phyloP scores from a whole-genome alignment of 1,284 basidiomycete genomes.

The Bjerkandera adusta region DNA sequence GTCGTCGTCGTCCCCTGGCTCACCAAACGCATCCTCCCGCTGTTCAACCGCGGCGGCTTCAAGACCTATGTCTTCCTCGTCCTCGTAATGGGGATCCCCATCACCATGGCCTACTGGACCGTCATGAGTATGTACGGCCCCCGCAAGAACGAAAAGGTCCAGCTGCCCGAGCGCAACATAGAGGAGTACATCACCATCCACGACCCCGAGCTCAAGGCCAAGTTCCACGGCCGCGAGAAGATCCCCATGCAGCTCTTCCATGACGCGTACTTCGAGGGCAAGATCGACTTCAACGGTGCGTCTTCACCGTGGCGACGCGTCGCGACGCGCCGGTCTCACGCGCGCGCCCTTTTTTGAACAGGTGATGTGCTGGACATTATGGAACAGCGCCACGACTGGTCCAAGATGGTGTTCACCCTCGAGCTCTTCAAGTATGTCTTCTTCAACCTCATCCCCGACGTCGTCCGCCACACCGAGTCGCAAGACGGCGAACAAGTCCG shows the following conservation, averaged over 20 bases:
- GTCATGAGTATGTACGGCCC: slow-evolving; percentile 81
- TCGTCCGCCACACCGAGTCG: slow-evolving; percentile 84
- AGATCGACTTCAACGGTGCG: slow-evolving; percentile 92
- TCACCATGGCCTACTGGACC: slow-evolving; percentile 89
- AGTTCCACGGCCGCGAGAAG: slow-evolving; percentile 83
- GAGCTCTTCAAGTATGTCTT: slow-evolving; percentile 96
- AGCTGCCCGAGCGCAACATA: slow-evolving; percentile 83
- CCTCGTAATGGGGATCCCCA: slow-evolving; percentile 72
- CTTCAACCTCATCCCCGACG: slow-evolving; percentile 86
- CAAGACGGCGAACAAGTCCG: slow-evolving; percentile 97
- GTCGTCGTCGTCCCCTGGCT: slow-evolving; percentile 80
- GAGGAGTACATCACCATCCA: slow-evolving; percentile 92
- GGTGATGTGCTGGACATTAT: slow-evolving; percentile 92
- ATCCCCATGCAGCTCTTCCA: slow-evolving; percentile 98
- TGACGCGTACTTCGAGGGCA: slow-evolving; percentile 96
- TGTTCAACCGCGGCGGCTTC: slow-evolving; percentile 76
- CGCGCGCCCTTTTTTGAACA: slow-evolving; percentile 30
- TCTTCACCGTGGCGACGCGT: slow-evolving; percentile 17
- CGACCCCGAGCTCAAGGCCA: slow-evolving; percentile 75
- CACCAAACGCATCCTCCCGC: slow-evolving; percentile 74
- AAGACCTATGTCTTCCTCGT: slow-evolving; percentile 86
- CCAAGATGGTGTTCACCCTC: slow-evolving; percentile 82
- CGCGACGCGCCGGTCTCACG: slow-evolving; percentile 13
- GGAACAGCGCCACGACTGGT: slow-evolving; percentile 96
- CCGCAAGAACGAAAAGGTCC: slow-evolving; percentile 85